Percentiles rank a stretch among this genome's conserved stretches.
phyloP scores from a whole-genome alignment of 2,329 filamentous ascomycete genomes.

The Byssothecium circinans region DNA sequence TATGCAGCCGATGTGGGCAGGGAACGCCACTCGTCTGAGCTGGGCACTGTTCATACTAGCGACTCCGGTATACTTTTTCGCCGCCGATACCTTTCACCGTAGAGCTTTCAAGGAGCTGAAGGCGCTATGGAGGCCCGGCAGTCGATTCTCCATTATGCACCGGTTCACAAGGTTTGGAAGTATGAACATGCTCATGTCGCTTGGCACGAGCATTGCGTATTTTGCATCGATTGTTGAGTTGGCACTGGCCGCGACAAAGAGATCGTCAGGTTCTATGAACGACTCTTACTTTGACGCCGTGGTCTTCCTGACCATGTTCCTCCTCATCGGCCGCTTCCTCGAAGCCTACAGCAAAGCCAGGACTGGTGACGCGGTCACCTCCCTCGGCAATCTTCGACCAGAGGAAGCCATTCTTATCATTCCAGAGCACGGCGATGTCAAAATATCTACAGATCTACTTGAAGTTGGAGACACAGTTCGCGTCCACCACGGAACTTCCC shows the following conservation, averaged over 20 bases:
- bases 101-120: slow-evolving; percentile 77
- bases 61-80: slow-evolving; percentile 84
- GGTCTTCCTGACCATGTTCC: slow-evolving; percentile 86
- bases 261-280: slow-evolving; percentile 35
- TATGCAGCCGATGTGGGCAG: slow-evolving; percentile 70
- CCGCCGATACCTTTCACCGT: slow-evolving; percentile 81
- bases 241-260: slow-evolving; percentile 56
- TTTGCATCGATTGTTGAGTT: slow-evolving; percentile 79
- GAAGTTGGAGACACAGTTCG: slow-evolving; percentile 60
- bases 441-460: slow-evolving; percentile 67
- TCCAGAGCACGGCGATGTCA: slow-evolving; percentile 41
- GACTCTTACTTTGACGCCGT: slow-evolving; percentile 84
- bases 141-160: slow-evolving; percentile 69
- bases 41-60: slow-evolving; percentile 79
- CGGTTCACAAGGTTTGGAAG: slow-evolving; percentile 92
- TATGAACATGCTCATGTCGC: slow-evolving; percentile 92
- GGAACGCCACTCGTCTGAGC: slow-evolving; percentile 72
- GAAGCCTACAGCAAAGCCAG: slow-evolving; percentile 92
- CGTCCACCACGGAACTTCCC: slow-evolving; percentile 77
- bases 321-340: slow-evolving; percentile 71
- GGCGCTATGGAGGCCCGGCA: slow-evolving; percentile 75
- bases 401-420: slow-evolving; percentile 72
- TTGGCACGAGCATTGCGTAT: slow-evolving; percentile 87
- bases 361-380: slow-evolving; percentile 81
- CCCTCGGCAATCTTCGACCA: slow-evolving; percentile 75